Base-by-base conservation (phyloP, 2,329 filamentous ascomycete species). In the Penicillium nordicum region DNA sequence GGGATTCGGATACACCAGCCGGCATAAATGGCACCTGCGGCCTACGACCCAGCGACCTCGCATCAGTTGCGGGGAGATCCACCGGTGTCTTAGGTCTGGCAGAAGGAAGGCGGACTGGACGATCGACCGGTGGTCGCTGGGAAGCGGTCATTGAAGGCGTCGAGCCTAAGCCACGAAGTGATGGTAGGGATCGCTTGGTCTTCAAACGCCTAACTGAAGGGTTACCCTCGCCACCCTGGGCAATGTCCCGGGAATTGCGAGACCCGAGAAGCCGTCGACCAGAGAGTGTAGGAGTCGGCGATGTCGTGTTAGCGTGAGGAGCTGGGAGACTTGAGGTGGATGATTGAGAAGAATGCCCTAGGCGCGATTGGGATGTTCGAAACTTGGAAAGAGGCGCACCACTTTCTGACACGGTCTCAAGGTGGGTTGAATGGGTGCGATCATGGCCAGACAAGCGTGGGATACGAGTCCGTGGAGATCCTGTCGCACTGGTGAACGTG, bases 391-490 rank as follows among this genome's bases (percentile, higher is more conserved):
- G 83, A 21, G 89, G 85, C 4, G 87, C 90, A 49, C 92, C 92
- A 62, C 87, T 92, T 75, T 97, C 93, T 38, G 91, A 95, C 6
- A 97, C 92, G 23, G 93, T 92, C 69, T 96, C 93, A n/a, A 97
- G 81, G 18, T 75, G 69, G 16, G 88, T 87, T 11, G 89, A 89
- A 63, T 85, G 84, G 5, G 87, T 84, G 51, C 88, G 82, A 68
- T 90, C 88, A 72, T 89, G 87, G 57, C 80, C 81, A 53, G 88
- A 80, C 36, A 92, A 88, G 50, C 92, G 85, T 37, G 93, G 92
- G 58, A 96, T 88, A 55, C 92, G 87, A 34, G 92, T 94, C 34
- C 69, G 64, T 5, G 74, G 67, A 27, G 77, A 70, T 25, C 79
- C 69, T n/a, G 83, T 77, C 68, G 92, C 92, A 74, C 89, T 94